These are phyloP conservation scores for Russula olivacea DNA, from an alignment of 768 basidiomycete genomes.

Conservation along the genomic window DNA sequence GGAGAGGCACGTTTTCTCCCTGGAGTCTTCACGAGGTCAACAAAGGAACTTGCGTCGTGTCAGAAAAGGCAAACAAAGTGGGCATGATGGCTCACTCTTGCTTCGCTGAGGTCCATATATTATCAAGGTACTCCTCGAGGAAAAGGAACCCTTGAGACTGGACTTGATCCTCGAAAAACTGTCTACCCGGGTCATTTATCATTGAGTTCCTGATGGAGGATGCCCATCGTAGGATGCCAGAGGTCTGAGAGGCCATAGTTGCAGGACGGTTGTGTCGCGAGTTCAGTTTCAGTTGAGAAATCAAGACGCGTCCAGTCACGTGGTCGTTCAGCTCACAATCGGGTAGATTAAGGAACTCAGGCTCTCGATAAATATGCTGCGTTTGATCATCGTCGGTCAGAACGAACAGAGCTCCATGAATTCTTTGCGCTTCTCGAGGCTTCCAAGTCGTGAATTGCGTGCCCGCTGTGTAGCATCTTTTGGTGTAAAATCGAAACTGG, in stretches of 20 bases:
- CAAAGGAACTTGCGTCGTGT: slow-evolving; percentile 47
- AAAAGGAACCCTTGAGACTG: slow-evolving; percentile 73
- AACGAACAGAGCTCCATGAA: neutral
- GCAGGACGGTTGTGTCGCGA: neutral
- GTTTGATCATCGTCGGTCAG: neutral
- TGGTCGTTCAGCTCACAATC: slow-evolving; percentile 7
- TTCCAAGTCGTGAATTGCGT: neutral
- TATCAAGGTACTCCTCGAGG: slow-evolving; percentile 71
- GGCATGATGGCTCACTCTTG: slow-evolving; percentile 45
- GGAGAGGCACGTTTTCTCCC: slow-evolving; percentile 58
- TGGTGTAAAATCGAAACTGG: neutral
- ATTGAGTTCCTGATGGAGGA: slow-evolving; percentile 60
- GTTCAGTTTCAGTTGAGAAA: neutral
- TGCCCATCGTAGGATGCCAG: slow-evolving; percentile 65
- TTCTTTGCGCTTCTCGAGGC: neutral
- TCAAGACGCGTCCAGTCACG: slow-evolving; percentile 12
- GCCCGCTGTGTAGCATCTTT: neutral
- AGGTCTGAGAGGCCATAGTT: slow-evolving; percentile 17
- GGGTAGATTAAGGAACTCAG: neutral
- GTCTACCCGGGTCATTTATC: slow-evolving; percentile 65
- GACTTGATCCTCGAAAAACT: slow-evolving; percentile 66
- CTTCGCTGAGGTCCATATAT: slow-evolving; percentile 57
- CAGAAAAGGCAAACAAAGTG: neutral
- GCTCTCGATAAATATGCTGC: neutral
- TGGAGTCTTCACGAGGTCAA: slow-evolving; percentile 81